These are phyloP conservation scores for Euphorbia celastroides DNA, from an alignment of 441 rosid genomes.

Conservation along the genomic window DNA sequence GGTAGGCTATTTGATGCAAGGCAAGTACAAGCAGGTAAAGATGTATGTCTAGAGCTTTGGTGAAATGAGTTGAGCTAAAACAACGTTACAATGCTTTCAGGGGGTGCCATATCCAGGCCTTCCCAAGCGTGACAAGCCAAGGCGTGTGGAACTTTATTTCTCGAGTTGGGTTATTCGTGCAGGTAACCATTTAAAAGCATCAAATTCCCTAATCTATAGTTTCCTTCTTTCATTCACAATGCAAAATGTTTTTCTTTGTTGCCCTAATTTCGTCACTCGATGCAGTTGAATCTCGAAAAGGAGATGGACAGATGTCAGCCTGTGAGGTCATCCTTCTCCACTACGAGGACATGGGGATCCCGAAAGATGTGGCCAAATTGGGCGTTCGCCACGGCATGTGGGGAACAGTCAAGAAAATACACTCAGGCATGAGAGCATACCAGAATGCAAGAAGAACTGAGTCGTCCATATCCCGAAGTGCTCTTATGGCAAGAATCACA, in stretches of 20 bases:
- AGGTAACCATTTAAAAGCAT: conserved; percentile 34
- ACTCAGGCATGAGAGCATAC: conserved; percentile 74
- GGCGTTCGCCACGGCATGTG: conserved; percentile 96
- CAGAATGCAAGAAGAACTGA: conserved; percentile 65
- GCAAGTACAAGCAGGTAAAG: no score
- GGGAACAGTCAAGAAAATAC: conserved; percentile 86
- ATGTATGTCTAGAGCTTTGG: not conserved
- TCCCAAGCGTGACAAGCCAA: conserved; percentile 75
- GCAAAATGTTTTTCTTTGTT: not conserved
- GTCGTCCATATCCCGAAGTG: conserved; percentile 54
- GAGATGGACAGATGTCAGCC: conserved; percentile 73
- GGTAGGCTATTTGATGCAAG: no score
- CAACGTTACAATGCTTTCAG: conserved; percentile 30
- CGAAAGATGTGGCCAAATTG: conserved; percentile 93
- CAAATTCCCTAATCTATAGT: conserved; percentile 7
- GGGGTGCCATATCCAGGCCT: conserved; percentile 60
- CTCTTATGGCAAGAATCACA: conserved; percentile 60
- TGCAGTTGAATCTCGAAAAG: conserved; percentile 79
- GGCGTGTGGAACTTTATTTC: conserved; percentile 86
- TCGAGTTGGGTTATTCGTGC: conserved; percentile 91
- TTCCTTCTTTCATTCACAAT: conserved; percentile 3
- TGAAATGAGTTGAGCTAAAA: conserved; percentile 12
- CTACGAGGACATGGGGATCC: conserved; percentile 94
- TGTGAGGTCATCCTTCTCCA: conserved; percentile 86
- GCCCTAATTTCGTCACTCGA: conserved; percentile 9